A percentile compares a stretch with the other conserved stretches of the same genome.
phyloP scores from a whole-genome alignment of 2,329 filamentous ascomycete species.

The Colletotrichum lentis region DNA sequence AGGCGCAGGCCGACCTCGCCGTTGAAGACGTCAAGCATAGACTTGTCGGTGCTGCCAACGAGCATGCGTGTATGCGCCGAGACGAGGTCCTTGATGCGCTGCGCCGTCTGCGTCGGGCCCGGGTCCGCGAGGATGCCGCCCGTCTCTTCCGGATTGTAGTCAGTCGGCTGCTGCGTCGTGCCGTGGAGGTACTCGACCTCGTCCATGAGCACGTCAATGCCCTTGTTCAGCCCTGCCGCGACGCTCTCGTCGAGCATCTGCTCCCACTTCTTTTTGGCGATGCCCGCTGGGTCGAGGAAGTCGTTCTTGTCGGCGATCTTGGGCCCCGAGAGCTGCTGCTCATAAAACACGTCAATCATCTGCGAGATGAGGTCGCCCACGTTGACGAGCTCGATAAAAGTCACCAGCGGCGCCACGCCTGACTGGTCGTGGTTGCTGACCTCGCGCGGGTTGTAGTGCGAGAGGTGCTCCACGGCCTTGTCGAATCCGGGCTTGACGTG shows the following conservation, averaged over 20 bases:
- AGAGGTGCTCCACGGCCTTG: conserved; percentile 89
- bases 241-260: conserved; percentile 98
- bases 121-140: conserved; percentile 59
- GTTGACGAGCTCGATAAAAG: conserved; percentile 96
- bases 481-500: conserved; percentile 95
- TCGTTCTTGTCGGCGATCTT: conserved; percentile 91
- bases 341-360: conserved; percentile 99
- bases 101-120: conserved; percentile 81
- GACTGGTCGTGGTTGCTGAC: conserved; percentile 74
- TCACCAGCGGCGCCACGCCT: conserved; percentile 89
- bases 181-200: conserved; percentile 96
- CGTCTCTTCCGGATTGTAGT: conserved; percentile 79
- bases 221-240: conserved; percentile 93
- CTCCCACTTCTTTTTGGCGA: conserved; percentile 98
- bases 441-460: conserved; percentile 88
- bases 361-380: conserved; percentile 97
- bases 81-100: conserved; percentile 83
- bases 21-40: conserved; percentile 97
- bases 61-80: conserved; percentile 92
- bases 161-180: conserved; percentile 83
- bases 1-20: conserved; percentile 94
- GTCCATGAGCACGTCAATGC: conserved; percentile 97
- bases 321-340: conserved; percentile 86
- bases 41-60: conserved; percentile 94
- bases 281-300: conserved; percentile 88